Evolutionary conservation across 2,329 filamentous ascomycete species (phyloP), one percentile per base, ranked within the genome.

Genomic region (Beauveria brongniartii): DNA sequence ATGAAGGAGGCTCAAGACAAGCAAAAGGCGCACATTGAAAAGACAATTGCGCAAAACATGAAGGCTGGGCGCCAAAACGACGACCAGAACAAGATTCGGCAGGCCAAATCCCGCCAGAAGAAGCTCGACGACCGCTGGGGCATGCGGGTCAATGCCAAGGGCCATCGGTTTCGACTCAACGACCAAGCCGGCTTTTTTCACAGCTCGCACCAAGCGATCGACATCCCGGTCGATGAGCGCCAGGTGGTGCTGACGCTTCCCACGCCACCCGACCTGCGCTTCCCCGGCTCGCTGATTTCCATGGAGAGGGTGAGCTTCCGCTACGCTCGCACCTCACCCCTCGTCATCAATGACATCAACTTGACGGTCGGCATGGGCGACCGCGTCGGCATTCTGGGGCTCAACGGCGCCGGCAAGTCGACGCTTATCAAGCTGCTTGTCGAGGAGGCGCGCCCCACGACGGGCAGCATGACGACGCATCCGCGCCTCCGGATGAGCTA

Each of bases 1-100:
- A 89, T 94, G 87, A 90, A 90, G 68, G 89, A 91, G 24, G 89
- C 90, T 0, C 87, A 93, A 69, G 90, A 94, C 59, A 87, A 85
- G 69, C 90, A 95, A 70, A 88, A 86, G 60, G 85, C 88, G 3
- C 90, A 94, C 67, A 90, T 95, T 63, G 87, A 93, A 72, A 84
- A 89, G 66, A 89, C 86, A 0, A 91, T 95, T 55, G 80, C 82
- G 22, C 83, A 87, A 62, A 93, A 90, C 65, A 82, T 91, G 68
- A 88, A 87, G 65, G 83, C 87, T 22, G 91, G 90, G 7, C 89
- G 87, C 70, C 85, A 86, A 53, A 88, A 87, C 28, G 89, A 91
- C 34, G 91, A 95, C 68, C 88, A 92, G 66, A 93, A 93, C 70
- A 92, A 92, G 70, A 79, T 95, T 3, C 85, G 89, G n/a, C 89